Conservation (phyloP, 176 grass and related monocot species). For the Hyparrhenia diplandra region DNA sequence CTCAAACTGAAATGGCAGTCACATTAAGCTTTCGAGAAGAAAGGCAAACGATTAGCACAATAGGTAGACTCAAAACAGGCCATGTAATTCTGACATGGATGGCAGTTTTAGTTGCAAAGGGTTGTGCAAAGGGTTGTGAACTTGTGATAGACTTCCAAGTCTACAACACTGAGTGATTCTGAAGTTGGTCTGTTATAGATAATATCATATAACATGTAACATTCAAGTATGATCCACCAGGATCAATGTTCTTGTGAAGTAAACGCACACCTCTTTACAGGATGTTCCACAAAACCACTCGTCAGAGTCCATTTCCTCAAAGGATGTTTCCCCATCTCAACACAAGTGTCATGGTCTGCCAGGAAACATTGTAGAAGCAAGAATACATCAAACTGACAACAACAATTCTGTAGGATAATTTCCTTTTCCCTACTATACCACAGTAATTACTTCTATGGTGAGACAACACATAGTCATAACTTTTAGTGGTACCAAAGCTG, state of each 20-base stretch:
- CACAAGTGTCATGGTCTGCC: slow-evolving; percentile 54
- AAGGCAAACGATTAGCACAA: not conserved
- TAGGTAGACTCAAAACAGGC: not conserved
- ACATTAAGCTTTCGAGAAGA: not conserved
- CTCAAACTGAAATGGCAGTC: not conserved
- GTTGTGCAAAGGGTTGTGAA: too few relatives aligned
- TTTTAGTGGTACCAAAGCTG: not conserved
- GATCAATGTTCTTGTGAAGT: not conserved
- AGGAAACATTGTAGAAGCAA: slow-evolving; percentile 20
- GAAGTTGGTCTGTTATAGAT: not conserved
- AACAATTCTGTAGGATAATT: not conserved
- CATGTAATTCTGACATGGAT: not conserved
- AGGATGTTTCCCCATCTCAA: slow-evolving; percentile 16
- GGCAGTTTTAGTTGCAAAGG: not conserved
- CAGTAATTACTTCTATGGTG: not conserved
- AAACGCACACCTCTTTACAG: slow-evolving; percentile 44
- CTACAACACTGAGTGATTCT: not conserved
- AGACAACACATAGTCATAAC: not conserved
- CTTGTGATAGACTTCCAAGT: not conserved
- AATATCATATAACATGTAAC: not conserved
- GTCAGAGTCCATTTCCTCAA: slow-evolving; percentile 20
- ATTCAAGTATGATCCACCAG: not conserved
- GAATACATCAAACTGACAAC: not conserved
- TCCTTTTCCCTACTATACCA: not conserved
- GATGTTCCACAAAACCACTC: slow-evolving; percentile 61